A percentile compares a stretch with the other conserved stretches of the same genome.
Conservation (phyloP, 2,329 filamentous ascomycete genomes). For the Scedosporium minutisporum region DNA sequence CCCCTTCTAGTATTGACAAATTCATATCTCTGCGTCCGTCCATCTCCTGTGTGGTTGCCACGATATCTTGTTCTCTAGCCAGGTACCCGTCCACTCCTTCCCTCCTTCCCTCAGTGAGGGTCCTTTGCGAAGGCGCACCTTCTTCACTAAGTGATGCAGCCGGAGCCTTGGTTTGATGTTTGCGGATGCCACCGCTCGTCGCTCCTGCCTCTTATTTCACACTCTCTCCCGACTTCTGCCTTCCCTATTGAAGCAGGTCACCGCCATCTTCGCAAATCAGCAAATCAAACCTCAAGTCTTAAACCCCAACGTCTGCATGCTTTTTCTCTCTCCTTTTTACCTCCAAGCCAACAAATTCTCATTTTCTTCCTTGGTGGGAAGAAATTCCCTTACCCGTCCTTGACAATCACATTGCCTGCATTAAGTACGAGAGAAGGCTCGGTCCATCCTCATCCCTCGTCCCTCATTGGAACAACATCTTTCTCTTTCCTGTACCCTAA, state of each 20-base stretch:
- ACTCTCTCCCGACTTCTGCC: not conserved
- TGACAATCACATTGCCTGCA: not conserved
- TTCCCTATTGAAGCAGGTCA: not conserved
- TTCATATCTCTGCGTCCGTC: not conserved
- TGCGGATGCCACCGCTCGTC: not conserved
- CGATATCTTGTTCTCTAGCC: no score
- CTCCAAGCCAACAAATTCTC: not conserved
- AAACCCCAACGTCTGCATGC: not conserved
- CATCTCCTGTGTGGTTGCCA: no score
- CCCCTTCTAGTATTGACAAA: not conserved
- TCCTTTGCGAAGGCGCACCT: not conserved
- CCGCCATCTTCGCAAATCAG: not conserved
- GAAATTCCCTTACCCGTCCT: not conserved
- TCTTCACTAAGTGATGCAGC: not conserved
- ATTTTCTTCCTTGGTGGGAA: not conserved
- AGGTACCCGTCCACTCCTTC: not conserved
- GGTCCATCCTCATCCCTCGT: not conserved
- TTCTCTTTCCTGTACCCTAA: not conserved
- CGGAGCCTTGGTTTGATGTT: not conserved
- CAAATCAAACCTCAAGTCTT: not conserved
- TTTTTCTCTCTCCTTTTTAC: not conserved
- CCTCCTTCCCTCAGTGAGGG: not conserved
- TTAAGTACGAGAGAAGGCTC: not conserved
- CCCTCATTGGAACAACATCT: not conserved
- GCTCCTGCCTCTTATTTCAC: not conserved